A percentile compares a stretch with the other conserved stretches of the same genome.
Evolutionary conservation across 495 filamentous ascomycete species (phyloP).

Genomic region (Aspergillus carlsbadensis): DNA sequence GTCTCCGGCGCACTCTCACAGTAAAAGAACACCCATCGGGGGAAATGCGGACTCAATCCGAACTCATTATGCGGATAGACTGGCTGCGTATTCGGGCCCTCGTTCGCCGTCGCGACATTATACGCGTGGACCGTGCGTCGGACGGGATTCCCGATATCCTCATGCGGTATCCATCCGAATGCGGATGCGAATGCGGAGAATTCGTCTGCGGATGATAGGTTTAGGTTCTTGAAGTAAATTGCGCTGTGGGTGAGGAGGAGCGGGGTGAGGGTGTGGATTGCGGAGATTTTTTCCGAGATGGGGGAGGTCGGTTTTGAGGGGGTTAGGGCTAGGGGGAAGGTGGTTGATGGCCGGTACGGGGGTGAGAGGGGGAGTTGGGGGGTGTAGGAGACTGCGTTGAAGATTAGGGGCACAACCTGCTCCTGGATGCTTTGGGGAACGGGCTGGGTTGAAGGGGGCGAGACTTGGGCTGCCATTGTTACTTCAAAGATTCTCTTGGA

Average conservation of each 20-base stretch:
- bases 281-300: constrained; percentile 5
- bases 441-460: background rate
- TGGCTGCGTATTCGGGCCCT: constrained; percentile 3
- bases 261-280: background rate
- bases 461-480: background rate
- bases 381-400: background rate
- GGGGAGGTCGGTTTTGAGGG: background rate
- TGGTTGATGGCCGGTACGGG: background rate
- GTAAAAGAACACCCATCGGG: background rate
- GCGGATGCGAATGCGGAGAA: constrained; percentile 1
- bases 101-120: constrained; percentile 5
- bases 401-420: background rate
- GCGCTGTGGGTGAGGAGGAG: background rate
- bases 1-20: background rate
- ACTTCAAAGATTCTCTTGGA: too few species aligned
- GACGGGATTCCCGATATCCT: constrained; percentile 3
- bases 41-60: constrained; percentile 2
- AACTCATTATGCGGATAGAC: constrained; percentile 9
- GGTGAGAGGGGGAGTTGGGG: background rate
- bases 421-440: background rate
- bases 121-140: background rate
- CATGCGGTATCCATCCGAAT: background rate
- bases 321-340: constrained; percentile 5
- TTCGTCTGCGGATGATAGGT: background rate
- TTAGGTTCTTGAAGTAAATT: constrained; percentile 2